Conservation (phyloP, 2,329 filamentous ascomycete species). For the Arthrobotrys conoides region DNA sequence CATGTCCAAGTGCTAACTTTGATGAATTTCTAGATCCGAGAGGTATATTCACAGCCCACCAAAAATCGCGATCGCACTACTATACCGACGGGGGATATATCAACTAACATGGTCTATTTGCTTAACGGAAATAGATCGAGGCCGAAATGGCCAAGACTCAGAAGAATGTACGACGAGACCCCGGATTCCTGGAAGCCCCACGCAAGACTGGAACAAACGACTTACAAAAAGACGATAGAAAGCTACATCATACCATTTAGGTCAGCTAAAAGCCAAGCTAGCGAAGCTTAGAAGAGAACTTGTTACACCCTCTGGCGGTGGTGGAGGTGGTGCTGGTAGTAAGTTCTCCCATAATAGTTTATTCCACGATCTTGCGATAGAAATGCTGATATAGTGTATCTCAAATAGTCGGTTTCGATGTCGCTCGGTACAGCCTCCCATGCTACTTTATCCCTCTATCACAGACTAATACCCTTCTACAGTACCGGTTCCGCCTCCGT, state of each 20-base stretch:
- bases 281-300: constrained; percentile 98
- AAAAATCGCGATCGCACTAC: constrained; percentile 33
- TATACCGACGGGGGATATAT: background rate
- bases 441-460: background rate
- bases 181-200: background rate
- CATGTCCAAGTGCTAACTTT: constrained; percentile 76
- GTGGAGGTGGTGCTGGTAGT: constrained; percentile 84
- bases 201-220: background rate
- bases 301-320: constrained; percentile 82
- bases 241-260: constrained; percentile 91
- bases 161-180: constrained; percentile 75
- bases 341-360: background rate
- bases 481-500: constrained; percentile 97
- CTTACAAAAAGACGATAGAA: constrained; percentile 69
- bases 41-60: constrained; percentile 44
- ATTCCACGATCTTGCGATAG: constrained; percentile 27
- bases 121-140: constrained; percentile 44
- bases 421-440: constrained; percentile 71
- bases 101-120: constrained; percentile 15
- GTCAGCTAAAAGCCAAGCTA: constrained; percentile 97
- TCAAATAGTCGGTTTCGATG: constrained; percentile 84
- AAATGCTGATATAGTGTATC: background rate
- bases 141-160: constrained; percentile 91
- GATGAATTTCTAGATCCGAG: constrained; percentile 50
- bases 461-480: constrained; percentile 9